Evolutionary conservation across 2,329 filamentous ascomycete genomes (phyloP), one percentile per base, ranked within the genome.

Genomic region (Cladophialophora bantiana): DNA sequence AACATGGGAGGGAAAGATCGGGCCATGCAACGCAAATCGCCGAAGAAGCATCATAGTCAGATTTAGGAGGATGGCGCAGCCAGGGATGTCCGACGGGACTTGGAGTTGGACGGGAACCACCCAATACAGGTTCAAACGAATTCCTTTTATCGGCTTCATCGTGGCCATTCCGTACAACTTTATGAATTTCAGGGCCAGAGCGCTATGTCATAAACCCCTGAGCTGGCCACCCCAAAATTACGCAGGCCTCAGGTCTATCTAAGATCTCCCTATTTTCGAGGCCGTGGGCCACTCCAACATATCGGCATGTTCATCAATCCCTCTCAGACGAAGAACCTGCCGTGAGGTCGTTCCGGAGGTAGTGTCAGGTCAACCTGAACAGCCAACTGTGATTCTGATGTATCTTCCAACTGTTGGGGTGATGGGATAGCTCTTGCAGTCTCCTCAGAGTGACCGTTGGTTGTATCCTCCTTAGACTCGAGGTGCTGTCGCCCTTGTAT

Each of bases 1-100:
- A 18, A 6, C 18, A 45, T 2, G 15, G n/a, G n/a, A 13, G 1
- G 15, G 38, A 40, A 40, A 15, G 4, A 32, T 5, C 20, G 15
- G 32, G 32, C 5, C 56, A 48, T 10, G 10, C 32, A 36, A 36
- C 53, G 42, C 15, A 54, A 2, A 32, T 58, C 18, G 45, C 62
- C 7, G 48, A 53, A 60, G 45, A 54, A 32, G 45, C 50, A 18
- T 53, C 45, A 4, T 59, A 42, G 45, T 7, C 13, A 35, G 15
- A 18, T 48, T 3, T 12, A 32, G 7, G 56, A 20, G 18, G 42
- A 26, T 48, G 18, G 7, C 20, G 7, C 4, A n/a, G 10, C 36
- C 36, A 10, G 36, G 36, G 18, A 48, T 18, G 20, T 4, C 20
- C n/a, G 42, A 20, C 20, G 5, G 6, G n/a, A 18, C 3, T 10